Base-by-base conservation (phyloP, 2,329 filamentous ascomycete species). In the Ilyonectria mors-panacis region DNA sequence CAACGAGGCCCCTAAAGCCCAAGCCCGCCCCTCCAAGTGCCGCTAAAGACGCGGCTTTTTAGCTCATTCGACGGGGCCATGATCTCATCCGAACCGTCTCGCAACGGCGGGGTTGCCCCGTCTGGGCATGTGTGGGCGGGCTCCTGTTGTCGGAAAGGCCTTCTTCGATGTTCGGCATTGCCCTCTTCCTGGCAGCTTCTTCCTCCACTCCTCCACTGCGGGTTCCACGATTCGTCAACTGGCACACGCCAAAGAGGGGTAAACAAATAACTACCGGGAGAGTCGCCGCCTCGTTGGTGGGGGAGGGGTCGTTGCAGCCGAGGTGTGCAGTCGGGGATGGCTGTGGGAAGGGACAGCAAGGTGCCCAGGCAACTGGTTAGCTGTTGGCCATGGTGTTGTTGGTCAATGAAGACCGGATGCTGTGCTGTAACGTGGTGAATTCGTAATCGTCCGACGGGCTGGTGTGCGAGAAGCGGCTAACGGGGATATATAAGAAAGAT, bases 41-140 rank as follows among this genome's bases (percentile, higher is more conserved):
- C 66, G 59, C 63, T 59, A 63, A 61, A 26, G 30, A 57, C 59
- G 53, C 68, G 60, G 56, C 54, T 68, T 59, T 69, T 64, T 73
- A 68, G 71, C 59, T 59, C 53, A 53, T 73, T 51, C 56, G 45
- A 73, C 37, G 71, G 71, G 71, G 64, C 71, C 48, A 71, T 71
- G 69, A 71, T 71, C 69, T 71, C 69, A 71, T 71, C 54, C 44
- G 44, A 42, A 37, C 44, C 59, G 47, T 50, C 39, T 42, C 15
- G 5, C 15, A 17, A 6, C 15, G 39, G 7, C 39, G 15, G 39
- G 15, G 39, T 19, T n/a, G n/a, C 39, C n/a, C 15, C 7, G 15
- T 8, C 39, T 42, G 15, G 17, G 7, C 39, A 7, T n/a, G 39
- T 8, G 39, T n/a, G 8, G 39, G 13, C 5, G 30, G 30, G 30